Base-by-base conservation (phyloP, 2,329 filamentous ascomycete genomes). In the Pyrenochaeta sp. region DNA sequence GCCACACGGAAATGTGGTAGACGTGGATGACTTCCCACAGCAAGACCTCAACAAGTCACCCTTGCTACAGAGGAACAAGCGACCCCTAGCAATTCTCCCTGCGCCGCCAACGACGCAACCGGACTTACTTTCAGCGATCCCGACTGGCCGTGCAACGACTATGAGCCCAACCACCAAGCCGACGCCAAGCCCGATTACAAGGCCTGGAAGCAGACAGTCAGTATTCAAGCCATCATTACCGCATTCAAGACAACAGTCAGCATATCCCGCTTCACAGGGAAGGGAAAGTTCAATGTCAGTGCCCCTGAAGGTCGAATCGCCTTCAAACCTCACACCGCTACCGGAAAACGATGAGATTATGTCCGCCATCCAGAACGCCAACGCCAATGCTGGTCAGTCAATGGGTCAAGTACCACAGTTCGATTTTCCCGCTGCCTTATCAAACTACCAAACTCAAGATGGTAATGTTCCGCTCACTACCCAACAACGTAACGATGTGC, bases 1-100 rank as follows among this genome's bases (percentile, higher is more conserved):
- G 54, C 76, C 77, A 12, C 84, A 84, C 61, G 83, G 85, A 17
- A 86, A 84, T 63, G 82, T 88, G 10, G 84, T 88, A 21, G 86
- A 89, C 67, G 79, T 87, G 37, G 82, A 80, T n/a, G 85, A 88
- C 66, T 82, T 79, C 54, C 76, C 70, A 43, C 76, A 66, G 55
- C 78, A 67, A 35, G 64, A 69, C 12, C 49, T 73, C 47, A 64
- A 60, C 45, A 70, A 71, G 39, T 71, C 68, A 6, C 67, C 69
- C 10, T 64, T 66, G 32, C 74, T 62, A 69, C 79, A 60, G 69
- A 78, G 72, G 50, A 66, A 48, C 23, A 75, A 68, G 51, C 65
- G 67, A 30, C 75, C 75, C 14, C 70, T 78, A 45, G 71, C 73
- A 4, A 66, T 78, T 44, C 60, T 77, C 15, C 74, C 74, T 7